Evolutionary conservation across 371 early-diverging fungal genomes (phyloP), one percentile per base, ranked within the genome.

Genomic region (Coemansia sp.): DNA sequence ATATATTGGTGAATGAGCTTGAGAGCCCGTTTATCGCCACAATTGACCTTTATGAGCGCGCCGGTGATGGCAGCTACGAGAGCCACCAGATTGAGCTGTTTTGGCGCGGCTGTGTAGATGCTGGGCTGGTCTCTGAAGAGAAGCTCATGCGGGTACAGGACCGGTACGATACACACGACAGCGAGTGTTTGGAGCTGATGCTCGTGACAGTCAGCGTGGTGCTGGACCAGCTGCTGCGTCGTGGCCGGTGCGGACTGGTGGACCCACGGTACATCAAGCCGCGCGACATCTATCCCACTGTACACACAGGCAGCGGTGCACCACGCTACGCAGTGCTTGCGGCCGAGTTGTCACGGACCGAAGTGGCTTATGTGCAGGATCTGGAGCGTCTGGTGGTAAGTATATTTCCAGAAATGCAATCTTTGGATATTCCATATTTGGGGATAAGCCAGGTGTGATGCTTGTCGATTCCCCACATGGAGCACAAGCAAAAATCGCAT

Each of bases 1-100:
- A 77, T 58, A 77, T 77, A 19, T 65, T 77, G 17, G 57, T 77
- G 8, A 77, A 77, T 39, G 73, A 77, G 63, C 28, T 77, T n/a
- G 78, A 69, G 49, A 77, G 78, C 58, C 78, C 78, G 26, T 77
- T 77, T 61, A 69, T 77, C 11, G 61, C 69, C 12, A 77, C 78
- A n/a, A 73, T 77, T 40, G 59, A 77, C 60, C 61, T 77, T 40
- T 54, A 59, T 36, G 78, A 69, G 24, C 52, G 52, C 13, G 54
- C 28, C 21, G 61, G 60, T 28, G 58, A 61, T 40, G 58, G 39
- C 21, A 21, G 44, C 15, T 69, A 65, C 46, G 65, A 64, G 58
- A 23, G 53, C 12, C 64, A 69, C 55, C 78, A 77, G 54, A 52
- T 58, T 2, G 61, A 53, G 26, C 24, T 72, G 64, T 77, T 77